Evolutionary conservation across 1,284 basidiomycete genomes (phyloP), one percentile per base, ranked within the genome.

Genomic region (Uromyces viciae-fabae): DNA sequence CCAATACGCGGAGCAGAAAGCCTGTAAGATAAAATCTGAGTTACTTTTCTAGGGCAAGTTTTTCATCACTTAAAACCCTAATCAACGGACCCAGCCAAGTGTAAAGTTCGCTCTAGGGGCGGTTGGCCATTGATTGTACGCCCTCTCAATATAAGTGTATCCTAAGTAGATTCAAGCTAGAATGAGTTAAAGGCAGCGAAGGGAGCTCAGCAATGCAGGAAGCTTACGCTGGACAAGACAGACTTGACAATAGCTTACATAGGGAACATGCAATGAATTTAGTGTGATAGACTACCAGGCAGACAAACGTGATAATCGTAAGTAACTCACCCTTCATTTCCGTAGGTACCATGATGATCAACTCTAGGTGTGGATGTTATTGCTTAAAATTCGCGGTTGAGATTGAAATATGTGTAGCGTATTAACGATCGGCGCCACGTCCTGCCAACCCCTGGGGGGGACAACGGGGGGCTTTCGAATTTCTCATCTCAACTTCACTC

Each of bases 71-170:
- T 28, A 46, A 42, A 52, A 33, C 15, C 36, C 43, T 33, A 25
- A 33, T 33, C 43, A 17, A 62, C 78, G 40, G 17, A 73, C 78
- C 78, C 78, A 74, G 66, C 66, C 49, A 80, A 42, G 54, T 80
- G 69, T 40, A 80, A 46, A 25, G 78, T 80, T 31, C 78, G 78
- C 69, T 80, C 78, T 64, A 73, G 72, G 68, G 78, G 78, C 38
- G 78, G 78, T 60, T 80, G 78, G 3, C 78, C 78, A 73, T 80
- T 80, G 54, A 71, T 72, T 22, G 78, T 43, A 54, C 78, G 78
- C 31, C 78, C 78, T 64, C 78, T 72, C 15, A 80, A 49, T 19
- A 80, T 73, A 9, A 80, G 68, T 36, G 78, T 80, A 74, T 80
- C 78, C 78, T 80, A 66, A n/a, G 46, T 25, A n/a, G 22, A 54